Percentiles rank a stretch among this genome's conserved stretches.
Conservation (phyloP, 805 yeast species). For the Jamesozyma piceae region DNA sequence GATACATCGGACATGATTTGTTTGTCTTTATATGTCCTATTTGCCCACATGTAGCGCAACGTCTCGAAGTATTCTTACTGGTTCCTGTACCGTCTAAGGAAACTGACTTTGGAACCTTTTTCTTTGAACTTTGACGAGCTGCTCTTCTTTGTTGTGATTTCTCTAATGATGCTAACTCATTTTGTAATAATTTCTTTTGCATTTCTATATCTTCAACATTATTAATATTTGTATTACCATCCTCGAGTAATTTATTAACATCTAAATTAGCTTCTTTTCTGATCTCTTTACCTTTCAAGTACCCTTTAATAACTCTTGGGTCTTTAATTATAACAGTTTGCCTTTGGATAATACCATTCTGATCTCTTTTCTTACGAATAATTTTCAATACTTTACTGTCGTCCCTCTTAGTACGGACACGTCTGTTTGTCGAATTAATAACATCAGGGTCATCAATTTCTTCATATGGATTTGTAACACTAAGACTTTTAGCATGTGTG, state of each 20-base stretch:
- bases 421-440: conserved; percentile 28
- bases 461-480: conserved; percentile 33
- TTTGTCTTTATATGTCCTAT: conserved; percentile 91
- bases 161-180: conserved; percentile 72
- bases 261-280: conserved; percentile 58
- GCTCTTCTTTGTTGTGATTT: conserved; percentile 61
- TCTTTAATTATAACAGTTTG: conserved; percentile 70
- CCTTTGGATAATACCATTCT: conserved; percentile 78
- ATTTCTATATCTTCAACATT: conserved; percentile 78
- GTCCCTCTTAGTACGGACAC: conserved; percentile 19
- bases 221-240: conserved; percentile 31
- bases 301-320: conserved; percentile 79
- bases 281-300: conserved; percentile 59
- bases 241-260: conserved; percentile 34
- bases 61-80: conserved; percentile 45
- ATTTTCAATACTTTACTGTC: conserved; percentile 46
- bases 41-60: conserved; percentile 93
- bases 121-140: conserved; percentile 46
- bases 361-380: conserved; percentile 71
- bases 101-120: conserved; percentile 12
- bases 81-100: conserved; percentile 16
- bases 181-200: conserved; percentile 67
- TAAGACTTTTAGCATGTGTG: conserved; percentile 58
- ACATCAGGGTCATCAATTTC: conserved; percentile 32
- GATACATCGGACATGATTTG: conserved; percentile 79